These are phyloP conservation scores for Straminergon stramineum DNA, from an alignment of 225 moss, liverwort and hornwort species.

Conservation along the genomic window DNA sequence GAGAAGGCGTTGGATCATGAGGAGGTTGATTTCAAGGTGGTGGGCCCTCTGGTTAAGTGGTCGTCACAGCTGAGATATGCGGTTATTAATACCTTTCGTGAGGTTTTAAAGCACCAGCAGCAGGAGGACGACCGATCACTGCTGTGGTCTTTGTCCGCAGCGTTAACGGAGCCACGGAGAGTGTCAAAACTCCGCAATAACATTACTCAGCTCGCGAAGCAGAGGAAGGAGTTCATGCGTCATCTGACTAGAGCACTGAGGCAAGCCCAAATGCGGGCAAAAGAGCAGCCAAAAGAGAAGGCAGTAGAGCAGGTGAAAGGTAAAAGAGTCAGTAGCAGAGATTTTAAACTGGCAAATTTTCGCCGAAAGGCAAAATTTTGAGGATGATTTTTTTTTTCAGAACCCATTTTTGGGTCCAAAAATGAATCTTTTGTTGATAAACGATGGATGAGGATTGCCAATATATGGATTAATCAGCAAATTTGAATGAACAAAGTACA, in stretches of 20 bases:
- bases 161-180: neutral
- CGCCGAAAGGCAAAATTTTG: too few species aligned
- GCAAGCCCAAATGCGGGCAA: neutral
- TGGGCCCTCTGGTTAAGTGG: neutral
- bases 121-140: too few species aligned
- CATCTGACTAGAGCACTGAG: neutral
- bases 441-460: neutral
- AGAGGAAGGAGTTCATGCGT: neutral
- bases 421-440: neutral
- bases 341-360: too few species aligned
- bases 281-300: neutral
- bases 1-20: fast-evolving
- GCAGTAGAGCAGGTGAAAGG: too few species aligned
- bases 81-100: fast-evolving
- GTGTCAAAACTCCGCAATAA: neutral
- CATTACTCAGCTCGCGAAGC: neutral
- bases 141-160: too few species aligned
- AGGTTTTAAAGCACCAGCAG: neutral
- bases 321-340: too few species aligned
- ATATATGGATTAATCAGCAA: too few species aligned
- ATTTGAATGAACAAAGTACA: neutral
- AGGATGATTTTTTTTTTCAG: neutral
- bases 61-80: fast-evolving
- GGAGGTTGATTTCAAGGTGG: too few species aligned
- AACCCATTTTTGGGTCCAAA: neutral